phyloP scores from a whole-genome alignment of 2,329 filamentous ascomycete genomes.

The Pseudogymnoascus pannorum region DNA sequence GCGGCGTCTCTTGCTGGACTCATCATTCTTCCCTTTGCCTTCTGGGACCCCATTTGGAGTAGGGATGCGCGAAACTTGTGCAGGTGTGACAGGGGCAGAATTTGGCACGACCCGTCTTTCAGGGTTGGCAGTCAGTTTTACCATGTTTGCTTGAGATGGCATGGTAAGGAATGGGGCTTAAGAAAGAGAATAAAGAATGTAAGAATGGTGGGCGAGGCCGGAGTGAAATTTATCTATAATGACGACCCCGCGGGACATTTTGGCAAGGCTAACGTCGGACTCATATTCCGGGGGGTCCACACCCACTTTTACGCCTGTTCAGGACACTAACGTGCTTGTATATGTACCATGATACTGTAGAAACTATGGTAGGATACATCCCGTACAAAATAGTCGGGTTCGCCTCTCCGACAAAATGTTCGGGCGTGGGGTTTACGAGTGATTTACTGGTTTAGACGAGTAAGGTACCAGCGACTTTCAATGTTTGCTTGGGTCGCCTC shows the following conservation, averaged over 20 bases:
- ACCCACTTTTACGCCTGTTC: not conserved
- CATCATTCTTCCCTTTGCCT: conserved; percentile 14
- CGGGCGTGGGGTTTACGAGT: not conserved
- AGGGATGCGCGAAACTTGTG: conserved; percentile 14
- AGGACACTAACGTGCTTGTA: too few relatives aligned
- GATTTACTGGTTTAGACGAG: conserved; percentile 4
- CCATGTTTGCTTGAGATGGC: conserved; percentile 4
- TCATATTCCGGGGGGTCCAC: conserved; percentile 6
- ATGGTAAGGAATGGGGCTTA: not conserved
- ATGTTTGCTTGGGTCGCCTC: not conserved
- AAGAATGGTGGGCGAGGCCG: not conserved
- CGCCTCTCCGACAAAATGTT: conserved; percentile 1
- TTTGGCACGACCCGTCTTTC: not conserved
- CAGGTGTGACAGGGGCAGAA: not conserved
- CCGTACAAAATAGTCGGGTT: not conserved
- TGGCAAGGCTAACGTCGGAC: conserved; percentile 7
- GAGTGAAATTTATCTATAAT: conserved; percentile 9
- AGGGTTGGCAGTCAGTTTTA: not conserved
- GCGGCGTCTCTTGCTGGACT: conserved; percentile 18
- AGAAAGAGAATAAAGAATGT: not conserved
- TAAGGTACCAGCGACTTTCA: not conserved
- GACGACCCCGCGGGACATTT: conserved; percentile 7
- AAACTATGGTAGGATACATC: too few relatives aligned
- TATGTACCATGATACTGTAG: too few relatives aligned
- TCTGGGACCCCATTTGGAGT: conserved; percentile 10